Base-by-base conservation (phyloP, 192 early-diverging fungal species). In the Mortierella claussenii region DNA sequence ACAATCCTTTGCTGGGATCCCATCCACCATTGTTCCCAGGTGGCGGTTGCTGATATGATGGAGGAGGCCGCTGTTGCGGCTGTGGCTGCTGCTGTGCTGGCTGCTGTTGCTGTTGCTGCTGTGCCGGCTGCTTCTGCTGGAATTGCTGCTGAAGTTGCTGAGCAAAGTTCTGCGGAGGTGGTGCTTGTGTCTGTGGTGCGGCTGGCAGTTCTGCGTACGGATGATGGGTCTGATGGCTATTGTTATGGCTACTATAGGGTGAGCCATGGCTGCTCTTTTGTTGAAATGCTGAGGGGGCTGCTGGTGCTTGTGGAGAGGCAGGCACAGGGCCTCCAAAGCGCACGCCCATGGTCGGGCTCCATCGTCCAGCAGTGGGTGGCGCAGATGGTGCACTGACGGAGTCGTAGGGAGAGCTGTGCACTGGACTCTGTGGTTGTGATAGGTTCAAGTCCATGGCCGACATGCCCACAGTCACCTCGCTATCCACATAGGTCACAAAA, bases 91-190 rank as follows among this genome's bases (percentile, higher is more conserved):
- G 60, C 28, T 32, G 55, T 21, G 30, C 33, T 2, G 40, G 21
- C 2, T 48, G 48, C 30, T 50, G 48, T 42, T 62, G 48, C 23
- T 26, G 30, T 48, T 56, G 31, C n/a, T 50, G 28, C 20, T 27
- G 48, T 15, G 54, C 30, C 24, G 44, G 54, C 44, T 55, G 48
- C 57, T 60, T 71, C 32, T 75, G 61, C 20, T 65, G 61, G 23
- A 60, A 60, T 21, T 75, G 70, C 4, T 75, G 61, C 33, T 60
- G 62, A 13, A 75, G 51, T 21, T 75, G 70, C 23, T 73, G 69
- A 9, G 62, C 55, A 59, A 65, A 65, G 42, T 58, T 68, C 13
- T 49, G 44, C 8, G 52, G 42, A 15, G 51, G 51, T 37, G 20
- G 20, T 10, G 49, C 18, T 21, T 13, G 33, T 10, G 9, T 42